These are phyloP conservation scores for Pseudopediastrum boryanum DNA, from an alignment of 139 green algal species.

Conservation along the genomic window DNA sequence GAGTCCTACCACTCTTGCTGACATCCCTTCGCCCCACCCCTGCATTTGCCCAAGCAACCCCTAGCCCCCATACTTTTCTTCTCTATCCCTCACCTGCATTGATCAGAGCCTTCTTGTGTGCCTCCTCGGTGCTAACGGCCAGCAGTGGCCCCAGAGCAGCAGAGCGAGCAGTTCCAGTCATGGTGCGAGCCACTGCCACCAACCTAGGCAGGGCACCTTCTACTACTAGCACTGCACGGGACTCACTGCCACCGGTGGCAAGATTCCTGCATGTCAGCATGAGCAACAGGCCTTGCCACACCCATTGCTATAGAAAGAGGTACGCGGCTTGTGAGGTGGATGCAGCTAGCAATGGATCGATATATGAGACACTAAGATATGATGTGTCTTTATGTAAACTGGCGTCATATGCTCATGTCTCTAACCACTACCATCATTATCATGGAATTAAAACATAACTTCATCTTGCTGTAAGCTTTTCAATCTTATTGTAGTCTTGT, in stretches of 20 bases:
- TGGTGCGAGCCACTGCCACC: constrained; percentile 18
- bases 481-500: too few relatives aligned
- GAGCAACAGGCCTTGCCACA: neutral
- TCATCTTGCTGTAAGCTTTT: too few relatives aligned
- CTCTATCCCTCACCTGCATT: constrained; percentile 1
- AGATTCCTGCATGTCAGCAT: constrained; percentile 21
- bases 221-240: neutral
- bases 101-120: constrained; percentile 10
- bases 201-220: constrained; percentile 2
- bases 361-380: neutral
- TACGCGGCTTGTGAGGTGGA: neutral
- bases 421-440: neutral
- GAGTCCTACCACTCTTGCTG: too few relatives aligned
- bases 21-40: too few relatives aligned
- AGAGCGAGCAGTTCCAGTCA: constrained; percentile 19
- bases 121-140: constrained; percentile 20
- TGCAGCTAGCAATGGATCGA: neutral
- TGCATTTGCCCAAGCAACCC: too few relatives aligned
- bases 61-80: neutral
- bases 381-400: neutral
- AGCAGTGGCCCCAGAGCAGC: constrained; percentile 29
- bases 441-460: neutral
- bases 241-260: constrained; percentile 10
- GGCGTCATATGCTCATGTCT: neutral
- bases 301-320: neutral